Base-by-base conservation (phyloP, 169 alveolate species). In the Blepharisma undulans region DNA sequence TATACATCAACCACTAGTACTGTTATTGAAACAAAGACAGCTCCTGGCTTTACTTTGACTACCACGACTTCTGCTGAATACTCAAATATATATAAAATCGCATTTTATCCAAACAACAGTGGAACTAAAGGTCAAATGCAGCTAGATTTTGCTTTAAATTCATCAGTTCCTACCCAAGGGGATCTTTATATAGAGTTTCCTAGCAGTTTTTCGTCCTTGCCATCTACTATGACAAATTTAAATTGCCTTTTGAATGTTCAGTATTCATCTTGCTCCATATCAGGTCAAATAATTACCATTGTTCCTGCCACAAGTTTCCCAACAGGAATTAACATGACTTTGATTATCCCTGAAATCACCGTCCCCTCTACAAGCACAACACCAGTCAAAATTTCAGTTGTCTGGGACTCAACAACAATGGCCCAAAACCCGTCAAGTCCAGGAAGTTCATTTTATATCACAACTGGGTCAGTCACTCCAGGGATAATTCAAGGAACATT, bases 101-200 rank as follows among this genome's bases (percentile, higher is more conserved):
- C n/a, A 21, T 86, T 86, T 27, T 86, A 22, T 22, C 91, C 91
- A 8, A 66, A 22, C 8, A 66, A 61, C 5, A 25, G 18, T 19
- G 59, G 66, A 14, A 32, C 30, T 86, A 21, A 29, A 60, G 84
- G 84, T 16, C 48, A 86, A 25, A 66, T 86, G 84, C 22, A 29
- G 61, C 66, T 86, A 0, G 22, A 66, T 4, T 86, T 86, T 86
- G 48, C 22, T 16, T n/a, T 86, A 29, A 85, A 86, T n/a, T 25
- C 80, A 4, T 86, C 91, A 25, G 91, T 86, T n/a, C 74, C 91
- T 27, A 22, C 29, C 5, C n/a, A 22, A 25, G 91, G 91, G 66
- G 29, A 66, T 14, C 33, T 86, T 0, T n/a, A 21, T 3, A 60
- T 86, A 22, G 36, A 18, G 16, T 86, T 86, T 22, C 84, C 91